Percentiles rank a stretch among this genome's conserved stretches.
Conservation (phyloP, 1,284 basidiomycete species). For the Microstroma glucosiphilum region DNA sequence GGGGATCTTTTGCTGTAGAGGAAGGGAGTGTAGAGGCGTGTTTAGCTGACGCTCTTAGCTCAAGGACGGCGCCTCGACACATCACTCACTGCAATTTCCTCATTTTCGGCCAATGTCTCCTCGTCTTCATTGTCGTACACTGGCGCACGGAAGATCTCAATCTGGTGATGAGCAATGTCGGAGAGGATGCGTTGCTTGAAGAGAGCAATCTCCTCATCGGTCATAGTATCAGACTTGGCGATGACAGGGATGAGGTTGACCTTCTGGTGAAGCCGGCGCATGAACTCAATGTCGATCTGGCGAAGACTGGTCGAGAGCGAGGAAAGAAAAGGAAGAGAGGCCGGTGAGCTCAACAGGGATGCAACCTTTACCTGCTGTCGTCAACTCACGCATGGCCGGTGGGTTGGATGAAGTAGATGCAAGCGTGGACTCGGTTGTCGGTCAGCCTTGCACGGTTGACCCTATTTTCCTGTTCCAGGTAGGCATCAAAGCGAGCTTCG, state of each 20-base stretch:
- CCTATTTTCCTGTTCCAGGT: constrained; percentile 50
- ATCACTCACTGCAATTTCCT: constrained; percentile 37
- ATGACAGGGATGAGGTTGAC: constrained; percentile 50
- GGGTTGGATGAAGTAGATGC: constrained; percentile 50
- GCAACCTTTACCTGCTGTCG: background rate
- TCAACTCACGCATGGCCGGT: constrained; percentile 39
- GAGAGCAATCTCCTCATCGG: constrained; percentile 39
- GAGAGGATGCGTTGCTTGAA: constrained; percentile 48
- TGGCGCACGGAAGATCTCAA: constrained; percentile 47
- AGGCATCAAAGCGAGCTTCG: constrained; percentile 48
- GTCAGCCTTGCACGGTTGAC: constrained; percentile 46
- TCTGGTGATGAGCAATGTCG: constrained; percentile 48
- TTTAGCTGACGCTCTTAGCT: background rate
- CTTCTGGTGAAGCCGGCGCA: constrained; percentile 46
- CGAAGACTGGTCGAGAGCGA: constrained; percentile 25
- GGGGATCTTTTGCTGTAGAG: constrained; percentile 38
- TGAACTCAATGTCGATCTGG: constrained; percentile 50
- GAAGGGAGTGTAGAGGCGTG: background rate
- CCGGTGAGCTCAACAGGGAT: constrained; percentile 3
- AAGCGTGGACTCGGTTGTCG: constrained; percentile 50
- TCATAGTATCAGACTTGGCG: constrained; percentile 49
- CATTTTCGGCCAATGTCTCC: constrained; percentile 46
- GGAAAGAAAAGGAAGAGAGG: background rate
- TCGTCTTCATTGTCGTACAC: constrained; percentile 46
- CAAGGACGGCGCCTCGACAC: background rate